Conservation (phyloP, 768 basidiomycete species). For the Trametes cingulata region DNA sequence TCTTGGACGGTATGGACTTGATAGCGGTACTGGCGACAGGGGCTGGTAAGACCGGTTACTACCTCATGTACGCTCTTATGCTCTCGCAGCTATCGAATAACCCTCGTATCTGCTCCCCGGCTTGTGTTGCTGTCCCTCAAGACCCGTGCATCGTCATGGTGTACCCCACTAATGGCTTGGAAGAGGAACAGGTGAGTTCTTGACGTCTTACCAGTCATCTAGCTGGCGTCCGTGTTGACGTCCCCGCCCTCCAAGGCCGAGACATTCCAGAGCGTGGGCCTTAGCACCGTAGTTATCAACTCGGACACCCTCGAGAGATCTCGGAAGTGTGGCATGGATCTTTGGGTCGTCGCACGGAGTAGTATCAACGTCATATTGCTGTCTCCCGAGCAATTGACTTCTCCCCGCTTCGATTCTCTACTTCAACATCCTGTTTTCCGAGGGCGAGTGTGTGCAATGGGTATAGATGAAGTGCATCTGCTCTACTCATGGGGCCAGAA, state of each 20-base stretch:
- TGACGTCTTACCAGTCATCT: no score
- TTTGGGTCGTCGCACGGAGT: no score
- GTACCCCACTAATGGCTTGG: constrained; percentile 11
- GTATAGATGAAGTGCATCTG: constrained; percentile 27
- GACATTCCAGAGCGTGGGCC: no score
- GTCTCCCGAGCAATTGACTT: constrained; percentile 25
- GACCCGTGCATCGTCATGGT: constrained; percentile 31
- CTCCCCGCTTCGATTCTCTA: constrained; percentile 18
- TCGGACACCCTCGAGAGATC: no score
- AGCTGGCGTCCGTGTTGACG: no score
- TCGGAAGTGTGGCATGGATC: no score
- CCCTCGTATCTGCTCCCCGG: constrained; percentile 11
- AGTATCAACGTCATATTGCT: background rate
- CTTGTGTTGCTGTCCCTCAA: constrained; percentile 6
- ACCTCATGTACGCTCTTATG: constrained; percentile 19
- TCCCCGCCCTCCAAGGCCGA: no score
- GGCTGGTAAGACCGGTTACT: constrained; percentile 27
- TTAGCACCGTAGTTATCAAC: no score
- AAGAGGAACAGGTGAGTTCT: constrained; percentile 7
- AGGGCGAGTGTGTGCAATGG: constrained; percentile 6
- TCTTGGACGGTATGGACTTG: constrained; percentile 27
- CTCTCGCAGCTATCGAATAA: constrained; percentile 20
- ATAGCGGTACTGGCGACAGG: constrained; percentile 25
- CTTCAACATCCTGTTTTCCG: constrained; percentile 12
- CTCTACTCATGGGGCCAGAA: constrained; percentile 21